Evolutionary conservation across 2,329 filamentous ascomycete species (phyloP).

Genomic region (Penicillium palitans): DNA sequence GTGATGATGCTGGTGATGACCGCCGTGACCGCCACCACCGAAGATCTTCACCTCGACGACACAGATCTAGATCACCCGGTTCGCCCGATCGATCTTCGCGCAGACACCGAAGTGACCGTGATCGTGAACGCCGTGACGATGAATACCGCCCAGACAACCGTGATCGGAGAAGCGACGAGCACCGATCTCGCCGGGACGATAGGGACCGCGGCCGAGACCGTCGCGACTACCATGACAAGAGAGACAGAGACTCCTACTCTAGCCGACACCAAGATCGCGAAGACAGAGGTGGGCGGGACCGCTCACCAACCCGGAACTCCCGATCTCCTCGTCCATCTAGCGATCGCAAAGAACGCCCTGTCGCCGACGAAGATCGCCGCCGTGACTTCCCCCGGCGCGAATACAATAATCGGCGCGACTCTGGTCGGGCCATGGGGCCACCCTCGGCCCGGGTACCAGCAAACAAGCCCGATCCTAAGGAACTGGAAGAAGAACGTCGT

Average conservation of each 20-base stretch:
- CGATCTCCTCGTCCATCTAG: conserved; percentile 24
- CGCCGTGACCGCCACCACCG: conserved; percentile 23
- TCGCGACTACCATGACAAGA: conserved; percentile 24
- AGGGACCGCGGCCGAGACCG: conserved; percentile 16
- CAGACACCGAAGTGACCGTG: conserved; percentile 27
- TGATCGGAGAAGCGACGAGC: conserved; percentile 18
- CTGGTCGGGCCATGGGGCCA: conserved; percentile 19
- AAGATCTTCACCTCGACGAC: conserved; percentile 26
- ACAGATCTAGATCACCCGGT: conserved; percentile 26
- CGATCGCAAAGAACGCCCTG: conserved; percentile 12
- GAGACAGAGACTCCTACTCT: conserved; percentile 22
- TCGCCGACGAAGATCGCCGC: conserved; percentile 16
- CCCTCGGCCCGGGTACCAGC: conserved; percentile 12
- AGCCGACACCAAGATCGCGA: conserved; percentile 27
- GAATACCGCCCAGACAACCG: conserved; percentile 5
- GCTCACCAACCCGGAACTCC: conserved; percentile 27
- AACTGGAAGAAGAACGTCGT: conserved; percentile 34
- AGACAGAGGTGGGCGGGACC: conserved; percentile 25
- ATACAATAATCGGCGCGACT: conserved; percentile 22
- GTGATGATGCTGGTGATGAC: conserved; percentile 27
- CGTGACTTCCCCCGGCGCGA: conserved; percentile 26
- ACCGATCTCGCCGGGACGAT: conserved; percentile 14
- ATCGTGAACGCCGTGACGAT: conserved; percentile 22
- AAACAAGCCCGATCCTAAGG: conserved; percentile 25
- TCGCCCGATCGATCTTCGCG: conserved; percentile 27